Base-by-base conservation (phyloP, 371 early-diverging fungal genomes). In the Batrachochytrium dendrobatidis region DNA sequence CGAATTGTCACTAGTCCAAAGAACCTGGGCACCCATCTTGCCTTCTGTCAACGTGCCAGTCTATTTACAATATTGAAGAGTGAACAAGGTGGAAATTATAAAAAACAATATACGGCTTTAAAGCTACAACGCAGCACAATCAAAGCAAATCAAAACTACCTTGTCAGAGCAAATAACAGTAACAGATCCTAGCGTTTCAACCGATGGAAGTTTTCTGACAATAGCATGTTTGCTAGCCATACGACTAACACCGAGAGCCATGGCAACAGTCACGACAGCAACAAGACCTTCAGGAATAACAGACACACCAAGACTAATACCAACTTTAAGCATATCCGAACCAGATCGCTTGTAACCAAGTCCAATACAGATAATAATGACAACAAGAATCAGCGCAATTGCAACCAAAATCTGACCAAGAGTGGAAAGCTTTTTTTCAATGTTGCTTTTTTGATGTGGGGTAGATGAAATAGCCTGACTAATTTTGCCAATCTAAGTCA, bases 251-350 rank as follows among this genome's bases (percentile, higher is more conserved):
- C 94, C 93, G 59, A 92, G 72, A 0, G 94, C 92, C 86, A 94
- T 92, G 4, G 95, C 91, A 49, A 96, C 74, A 1, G 77, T 80
- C 12, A 77, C 76, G 12, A 94, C 92, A 30, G 94, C 93, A 10
- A 94, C 85, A 3, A 95, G 80, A 57, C 96, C 98, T 73, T 95
- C 95, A 34, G 98, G 98, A 58, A 98, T 91, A 20, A 92, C 89
- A 30, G 93, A 86, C 60, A 98, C 92, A 20, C 89, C 92, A 31
- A 95, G 78, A 60, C 52, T 69, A 48, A 80, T 56, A 34, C 77
- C 86, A 58, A 88, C 73, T 32, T 80, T 74, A 48, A 87, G 62
- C 63, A 82, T 83, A 7, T 82, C 79, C 6, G 74, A 54, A 18
- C 75, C 44, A 30, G 76, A 66, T 8, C 77, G 56, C 55, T 84